Evolutionary conservation across 2,329 filamentous ascomycete species (phyloP), one percentile per base, ranked within the genome.

Genomic region (Hypoxylon sp.): DNA sequence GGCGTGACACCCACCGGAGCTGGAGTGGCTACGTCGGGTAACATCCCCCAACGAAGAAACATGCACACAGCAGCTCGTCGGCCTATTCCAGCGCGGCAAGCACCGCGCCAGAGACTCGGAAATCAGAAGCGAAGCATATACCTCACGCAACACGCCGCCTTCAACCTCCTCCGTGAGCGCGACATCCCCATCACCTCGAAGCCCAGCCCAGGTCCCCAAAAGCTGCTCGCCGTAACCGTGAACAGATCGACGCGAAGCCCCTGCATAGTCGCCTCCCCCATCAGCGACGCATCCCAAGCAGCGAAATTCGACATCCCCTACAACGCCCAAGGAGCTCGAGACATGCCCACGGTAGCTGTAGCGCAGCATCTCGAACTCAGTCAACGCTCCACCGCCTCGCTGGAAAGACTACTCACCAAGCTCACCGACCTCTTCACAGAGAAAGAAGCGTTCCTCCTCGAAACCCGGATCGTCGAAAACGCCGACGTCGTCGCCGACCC

Each of bases 381-480:
- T 6, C 77, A 79, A 7, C 79, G 80, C 42, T 81, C 83, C 6
- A 80, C 80, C 66, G 77, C 80, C 2, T 79, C 83, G 24, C 77
- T 90, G 5, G 79, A 80, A 7, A 75, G 78, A 8, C 77, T 92
- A 2, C 80, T 92, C 44, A 76, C 82, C 10, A 80, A 80, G 1
- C 82, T 94, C 10, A 84, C 87, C 71, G 79, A 80, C 29, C 84
- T 92, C 1, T 92, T 90, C 80, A 85, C 80, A 48, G 82, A 85
- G 50, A 90, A 91, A 68, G 90, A 93, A 80, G 91, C 89, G 1
- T 87, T 91, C 72, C 83, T 88, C 3, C 79, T 91, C 1, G 84
- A 88, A 67, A 84, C 86, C 15, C 80, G 79, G 29, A 77, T 88
- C 66, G 81, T 83, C 1, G 73, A 47, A 13, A 59, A 75, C 11